These are phyloP conservation scores for Verticillium tricorpus DNA, from an alignment of 2,329 filamentous ascomycete genomes.

Conservation along the genomic window DNA sequence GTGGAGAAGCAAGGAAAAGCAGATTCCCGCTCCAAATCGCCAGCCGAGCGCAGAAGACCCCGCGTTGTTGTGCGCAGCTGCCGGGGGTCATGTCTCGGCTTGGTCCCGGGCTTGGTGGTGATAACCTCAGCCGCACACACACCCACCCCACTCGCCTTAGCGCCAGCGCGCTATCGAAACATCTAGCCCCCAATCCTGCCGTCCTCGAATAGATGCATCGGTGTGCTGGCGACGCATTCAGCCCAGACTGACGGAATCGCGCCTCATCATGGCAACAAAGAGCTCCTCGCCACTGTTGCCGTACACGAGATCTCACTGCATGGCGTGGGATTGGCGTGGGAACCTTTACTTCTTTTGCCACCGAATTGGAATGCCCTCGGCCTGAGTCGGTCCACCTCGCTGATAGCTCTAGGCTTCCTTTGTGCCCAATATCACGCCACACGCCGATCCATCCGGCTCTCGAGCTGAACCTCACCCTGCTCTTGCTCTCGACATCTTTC, in stretches of 20 bases:
- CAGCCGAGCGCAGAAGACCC: neutral
- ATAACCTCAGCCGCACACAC: constrained; percentile 1
- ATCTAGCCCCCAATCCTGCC: neutral
- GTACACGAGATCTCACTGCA: neutral
- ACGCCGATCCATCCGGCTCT: neutral
- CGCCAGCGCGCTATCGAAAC: constrained; percentile 1
- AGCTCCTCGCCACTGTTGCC: neutral
- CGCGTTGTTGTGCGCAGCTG: neutral
- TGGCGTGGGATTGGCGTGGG: neutral
- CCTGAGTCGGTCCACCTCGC: neutral
- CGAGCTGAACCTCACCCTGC: neutral
- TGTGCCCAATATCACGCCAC: neutral
- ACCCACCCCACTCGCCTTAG: neutral
- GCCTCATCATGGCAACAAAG: neutral
- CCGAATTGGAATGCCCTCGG: neutral
- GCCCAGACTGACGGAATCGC: neutral
- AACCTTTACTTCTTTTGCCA: neutral
- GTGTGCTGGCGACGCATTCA: neutral
- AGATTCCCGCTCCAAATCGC: neutral
- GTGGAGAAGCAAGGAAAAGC: neutral
- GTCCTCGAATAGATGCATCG: neutral
- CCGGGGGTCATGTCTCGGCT: neutral
- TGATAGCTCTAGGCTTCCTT: neutral
- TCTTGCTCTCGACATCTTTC: neutral
- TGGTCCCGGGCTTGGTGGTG: neutral